Conservation (phyloP, 129 eudicot genomes). For the Sambucus nigra region DNA sequence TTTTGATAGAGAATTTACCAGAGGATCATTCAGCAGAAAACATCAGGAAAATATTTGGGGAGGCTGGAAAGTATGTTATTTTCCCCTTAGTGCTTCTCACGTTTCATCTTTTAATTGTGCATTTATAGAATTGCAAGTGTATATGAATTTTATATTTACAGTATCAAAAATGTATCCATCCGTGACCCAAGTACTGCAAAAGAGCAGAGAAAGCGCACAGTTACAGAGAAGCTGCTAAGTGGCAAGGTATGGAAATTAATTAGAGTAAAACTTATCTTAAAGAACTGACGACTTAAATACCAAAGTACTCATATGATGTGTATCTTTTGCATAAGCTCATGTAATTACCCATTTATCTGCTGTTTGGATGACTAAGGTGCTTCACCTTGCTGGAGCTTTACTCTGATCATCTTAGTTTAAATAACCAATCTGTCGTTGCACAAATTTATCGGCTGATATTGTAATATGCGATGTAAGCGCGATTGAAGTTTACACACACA, state of each 20-base stretch:
- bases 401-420: too few species aligned
- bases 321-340: too few species aligned
- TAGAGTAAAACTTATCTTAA: neutral
- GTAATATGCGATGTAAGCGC: too few species aligned
- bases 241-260: constrained; percentile 68
- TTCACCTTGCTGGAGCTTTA: too few species aligned
- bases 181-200: constrained; percentile 60
- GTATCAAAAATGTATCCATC: constrained; percentile 58
- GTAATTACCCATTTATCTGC: too few species aligned
- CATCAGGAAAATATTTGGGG: constrained; percentile 50
- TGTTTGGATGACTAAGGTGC: too few species aligned
- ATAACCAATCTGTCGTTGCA: too few species aligned
- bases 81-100: too few species aligned
- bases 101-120: neutral
- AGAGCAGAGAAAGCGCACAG: constrained; percentile 41
- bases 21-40: constrained; percentile 75
- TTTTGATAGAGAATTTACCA: constrained; percentile 86
- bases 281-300: too few species aligned
- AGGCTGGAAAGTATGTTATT: constrained; percentile 85
- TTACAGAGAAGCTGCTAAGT: constrained; percentile 70
- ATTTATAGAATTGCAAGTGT: neutral
- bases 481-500: too few species aligned
- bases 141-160: constrained; percentile 14
- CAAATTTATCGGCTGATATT: too few species aligned
- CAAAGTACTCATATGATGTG: too few species aligned